Percentiles rank a stretch among this genome's conserved stretches.
phyloP scores from a whole-genome alignment of 371 early-diverging fungal genomes.

The Rhizopus sp. region DNA sequence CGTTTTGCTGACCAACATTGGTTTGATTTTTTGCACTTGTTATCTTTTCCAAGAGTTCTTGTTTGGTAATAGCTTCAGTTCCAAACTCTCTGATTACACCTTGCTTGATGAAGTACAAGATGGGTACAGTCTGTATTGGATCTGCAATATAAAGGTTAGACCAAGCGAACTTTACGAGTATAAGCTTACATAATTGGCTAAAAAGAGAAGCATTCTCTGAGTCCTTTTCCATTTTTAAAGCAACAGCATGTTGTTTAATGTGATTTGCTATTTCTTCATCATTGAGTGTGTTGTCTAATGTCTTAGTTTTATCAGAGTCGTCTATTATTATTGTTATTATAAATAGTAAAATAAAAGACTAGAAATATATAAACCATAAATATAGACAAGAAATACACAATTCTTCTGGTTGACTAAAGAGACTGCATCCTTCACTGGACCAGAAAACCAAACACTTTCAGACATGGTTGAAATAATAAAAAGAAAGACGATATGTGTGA shows the following conservation, averaged over 20 bases:
- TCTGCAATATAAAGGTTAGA: conserved; percentile 9
- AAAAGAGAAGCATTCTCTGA: conserved; percentile 27
- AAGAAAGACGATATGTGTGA: neutral
- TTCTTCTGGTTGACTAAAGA: conserved; percentile 18
- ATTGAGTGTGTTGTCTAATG: conserved; percentile 11
- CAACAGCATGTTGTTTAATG: conserved; percentile 21
- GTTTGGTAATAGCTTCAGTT: conserved; percentile 16
- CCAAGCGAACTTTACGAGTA: neutral
- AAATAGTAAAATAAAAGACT: neutral
- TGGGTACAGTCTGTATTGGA: conserved; percentile 24
- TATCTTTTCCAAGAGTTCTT: conserved; percentile 25
- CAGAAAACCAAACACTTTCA: conserved; percentile 24
- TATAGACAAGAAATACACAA: conserved; percentile 26
- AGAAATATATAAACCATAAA: conserved; percentile 18
- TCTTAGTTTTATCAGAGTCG: conserved; percentile 23
- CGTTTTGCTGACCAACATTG: neutral
- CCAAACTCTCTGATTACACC: conserved; percentile 33
- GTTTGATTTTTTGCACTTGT: neutral
- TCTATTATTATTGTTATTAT: conserved; percentile 8
- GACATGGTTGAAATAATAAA: neutral
- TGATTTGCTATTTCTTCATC: conserved; percentile 4
- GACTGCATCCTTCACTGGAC: conserved; percentile 25
- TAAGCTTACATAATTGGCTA: conserved; percentile 26
- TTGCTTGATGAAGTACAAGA: conserved; percentile 34
- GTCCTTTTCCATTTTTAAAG: conserved; percentile 20